Base-by-base conservation (phyloP, 805 yeast genomes). In the Saturnispora besseyi region DNA sequence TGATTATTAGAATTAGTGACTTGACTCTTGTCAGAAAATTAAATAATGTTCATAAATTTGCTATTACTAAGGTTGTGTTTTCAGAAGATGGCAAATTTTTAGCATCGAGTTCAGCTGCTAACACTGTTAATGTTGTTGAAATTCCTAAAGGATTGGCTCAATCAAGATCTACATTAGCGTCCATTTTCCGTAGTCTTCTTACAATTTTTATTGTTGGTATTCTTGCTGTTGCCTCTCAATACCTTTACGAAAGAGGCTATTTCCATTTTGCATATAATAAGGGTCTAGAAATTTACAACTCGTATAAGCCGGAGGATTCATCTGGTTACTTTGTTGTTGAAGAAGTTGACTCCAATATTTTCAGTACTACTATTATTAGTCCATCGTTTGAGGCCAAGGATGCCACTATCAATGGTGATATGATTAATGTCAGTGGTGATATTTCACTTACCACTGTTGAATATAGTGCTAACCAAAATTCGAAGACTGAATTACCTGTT, bases 71-170 rank as follows among this genome's bases (percentile, higher is more conserved):
- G 41, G 78, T 87, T 9, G 69, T 78, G 2, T 81, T 87, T 52
- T 81, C 88, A 4, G 82, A 85, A 12, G 73, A 79, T 60, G 88
- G 90, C 7, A 67, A 76, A 46, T 73, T 73, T 49, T 66, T 87
- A 45, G 91, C 87, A 3, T 76, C 87, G 22, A 82, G 80, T 0
- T 82, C 91, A 32, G 95, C 90, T 1, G 86, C 93, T 3, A 82
- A 84, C 53, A 74, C 87, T 1, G 76, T 88, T 29, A 79, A 75
- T 56, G 79, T 87, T 8, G 66, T 82, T 51, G 72, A 70, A 50
- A 63, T 87, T 21, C 90, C 93, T 3, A 67, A 64, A 24, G 73
- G 72, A 22, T 71, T 71, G 52, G 66, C 75, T 1, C 60, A 61
- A 4, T 69, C 77, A 6, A 67, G 64, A 49, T 72, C 78, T 7